Evolutionary conservation across 148 eudicot genomes (phyloP).

Genomic region (Chenopodium suecicum): DNA sequence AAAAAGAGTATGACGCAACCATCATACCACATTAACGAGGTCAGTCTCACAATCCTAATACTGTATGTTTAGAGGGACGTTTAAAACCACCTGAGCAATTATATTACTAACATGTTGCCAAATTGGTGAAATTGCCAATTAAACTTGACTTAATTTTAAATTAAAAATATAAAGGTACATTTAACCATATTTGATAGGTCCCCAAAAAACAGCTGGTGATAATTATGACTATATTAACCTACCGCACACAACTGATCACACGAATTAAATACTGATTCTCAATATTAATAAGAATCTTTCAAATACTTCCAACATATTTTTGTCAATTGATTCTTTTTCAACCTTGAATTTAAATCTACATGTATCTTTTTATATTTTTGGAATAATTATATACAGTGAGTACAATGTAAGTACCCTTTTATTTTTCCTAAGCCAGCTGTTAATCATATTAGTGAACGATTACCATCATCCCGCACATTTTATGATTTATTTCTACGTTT

Average conservation of each 20-base stretch:
- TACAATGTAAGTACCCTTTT: too few relatives aligned
- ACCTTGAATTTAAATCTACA: background rate
- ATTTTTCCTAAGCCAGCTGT: background rate
- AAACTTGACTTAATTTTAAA: too few relatives aligned
- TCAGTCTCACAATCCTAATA: background rate
- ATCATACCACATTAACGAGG: background rate
- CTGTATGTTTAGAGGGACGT: too few relatives aligned
- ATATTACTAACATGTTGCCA: too few relatives aligned
- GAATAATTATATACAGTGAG: too few relatives aligned
- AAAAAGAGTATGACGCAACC: background rate
- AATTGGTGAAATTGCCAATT: too few relatives aligned
- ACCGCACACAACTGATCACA: background rate
- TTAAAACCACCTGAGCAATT: too few relatives aligned
- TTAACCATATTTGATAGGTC: background rate
- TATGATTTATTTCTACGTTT: too few relatives aligned
- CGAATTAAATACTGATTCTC: constrained; percentile 4
- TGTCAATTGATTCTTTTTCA: background rate
- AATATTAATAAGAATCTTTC: background rate
- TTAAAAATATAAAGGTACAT: too few relatives aligned
- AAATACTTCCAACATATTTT: background rate
- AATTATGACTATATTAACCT: background rate
- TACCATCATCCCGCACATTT: background rate
- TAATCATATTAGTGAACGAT: too few relatives aligned
- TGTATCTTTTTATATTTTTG: too few relatives aligned
- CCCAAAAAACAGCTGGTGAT: background rate